A percentile compares a stretch with the other conserved stretches of the same genome.
phyloP scores from a whole-genome alignment of 257 asterid genomes.

The Solanum piurae region DNA sequence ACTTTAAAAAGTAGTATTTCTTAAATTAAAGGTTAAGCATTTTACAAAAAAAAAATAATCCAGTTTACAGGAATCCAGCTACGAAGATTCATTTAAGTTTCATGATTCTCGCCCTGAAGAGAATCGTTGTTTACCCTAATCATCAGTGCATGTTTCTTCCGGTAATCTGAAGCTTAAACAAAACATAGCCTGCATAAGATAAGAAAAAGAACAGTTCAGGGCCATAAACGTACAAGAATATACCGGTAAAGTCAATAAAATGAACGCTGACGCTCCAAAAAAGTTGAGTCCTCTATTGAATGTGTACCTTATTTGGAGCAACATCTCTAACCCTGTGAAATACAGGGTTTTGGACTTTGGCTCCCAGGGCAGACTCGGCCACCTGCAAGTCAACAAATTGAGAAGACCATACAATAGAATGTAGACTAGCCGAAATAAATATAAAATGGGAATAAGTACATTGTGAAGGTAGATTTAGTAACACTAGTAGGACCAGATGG shows the following conservation, averaged over 20 bases:
- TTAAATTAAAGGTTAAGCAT: background rate
- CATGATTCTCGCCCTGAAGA: background rate
- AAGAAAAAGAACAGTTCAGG: background rate
- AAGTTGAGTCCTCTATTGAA: background rate
- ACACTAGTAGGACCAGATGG: background rate
- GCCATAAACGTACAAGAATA: background rate
- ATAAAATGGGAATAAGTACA: background rate
- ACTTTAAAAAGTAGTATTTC: background rate
- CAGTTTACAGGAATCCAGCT: background rate
- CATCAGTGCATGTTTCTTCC: slow-evolving; percentile 53
- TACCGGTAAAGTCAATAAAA: background rate
- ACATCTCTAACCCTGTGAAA: slow-evolving; percentile 80
- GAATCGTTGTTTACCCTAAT: background rate
- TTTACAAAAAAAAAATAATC: background rate
- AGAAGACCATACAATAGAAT: background rate
- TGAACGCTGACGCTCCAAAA: background rate
- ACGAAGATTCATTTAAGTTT: background rate
- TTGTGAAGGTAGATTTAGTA: background rate
- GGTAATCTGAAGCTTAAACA: slow-evolving; percentile 91
- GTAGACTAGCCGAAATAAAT: background rate
- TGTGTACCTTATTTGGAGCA: slow-evolving; percentile 84
- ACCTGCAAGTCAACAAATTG: slow-evolving; percentile 24
- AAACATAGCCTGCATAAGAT: slow-evolving; percentile 68
- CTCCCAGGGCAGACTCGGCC: slow-evolving; percentile 71
- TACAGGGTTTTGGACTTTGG: slow-evolving; percentile 40